Conservation (phyloP, 345 rosid genomes). For the Zanthoxylum bungeanum region DNA sequence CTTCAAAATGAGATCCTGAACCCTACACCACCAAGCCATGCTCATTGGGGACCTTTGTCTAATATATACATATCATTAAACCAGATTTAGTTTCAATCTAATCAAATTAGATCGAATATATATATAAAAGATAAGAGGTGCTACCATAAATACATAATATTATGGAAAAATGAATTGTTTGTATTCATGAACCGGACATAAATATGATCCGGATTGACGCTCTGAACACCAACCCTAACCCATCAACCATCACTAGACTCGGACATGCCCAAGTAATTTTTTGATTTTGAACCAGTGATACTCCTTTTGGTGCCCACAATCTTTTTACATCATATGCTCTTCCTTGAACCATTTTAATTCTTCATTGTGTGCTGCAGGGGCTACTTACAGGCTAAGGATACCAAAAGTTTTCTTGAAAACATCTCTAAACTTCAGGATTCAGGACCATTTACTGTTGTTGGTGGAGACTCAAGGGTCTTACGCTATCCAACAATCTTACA, state of each 20-base stretch:
- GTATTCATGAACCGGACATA: too few relatives aligned
- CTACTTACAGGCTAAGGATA: conserved; percentile 31
- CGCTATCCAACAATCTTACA: conserved; percentile 23
- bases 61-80: too few relatives aligned
- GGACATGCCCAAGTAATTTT: conserved; percentile 17
- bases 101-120: too few relatives aligned
- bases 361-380: conserved; percentile 14
- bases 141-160: too few relatives aligned
- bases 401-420: conserved; percentile 33
- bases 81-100: too few relatives aligned
- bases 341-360: not conserved
- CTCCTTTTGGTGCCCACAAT: not conserved
- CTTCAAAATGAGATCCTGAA: too few relatives aligned
- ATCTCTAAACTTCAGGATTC: conserved; percentile 33
- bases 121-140: too few relatives aligned
- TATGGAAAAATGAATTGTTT: too few relatives aligned
- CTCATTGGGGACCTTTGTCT: too few relatives aligned
- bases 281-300: conserved; percentile 21
- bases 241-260: conserved; percentile 23
- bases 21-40: too few relatives aligned
- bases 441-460: conserved; percentile 26
- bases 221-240: too few relatives aligned
- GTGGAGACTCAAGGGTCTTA: conserved; percentile 49
- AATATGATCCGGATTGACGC: too few relatives aligned
- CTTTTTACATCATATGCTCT: not conserved